Evolutionary conservation across 495 filamentous ascomycete species (phyloP), one percentile per base, ranked within the genome.

Genomic region (Penicillium mononematosum): DNA sequence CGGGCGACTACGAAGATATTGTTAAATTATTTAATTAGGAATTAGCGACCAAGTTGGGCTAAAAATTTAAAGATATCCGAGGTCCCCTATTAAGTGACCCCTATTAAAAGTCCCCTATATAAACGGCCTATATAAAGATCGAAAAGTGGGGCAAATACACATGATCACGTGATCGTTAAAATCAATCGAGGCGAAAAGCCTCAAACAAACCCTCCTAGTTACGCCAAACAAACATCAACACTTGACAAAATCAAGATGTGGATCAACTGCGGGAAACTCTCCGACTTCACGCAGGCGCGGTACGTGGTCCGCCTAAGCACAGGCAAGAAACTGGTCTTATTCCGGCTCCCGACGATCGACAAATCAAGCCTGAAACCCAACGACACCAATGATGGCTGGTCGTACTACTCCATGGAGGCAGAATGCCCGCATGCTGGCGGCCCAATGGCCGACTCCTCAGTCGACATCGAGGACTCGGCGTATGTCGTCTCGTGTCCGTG

Each of bases 401-500:
- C 69, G 3, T 80, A 80, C 58, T 82, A 77, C 61, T 74, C 78
- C 2, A 82, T 82, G 78, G 78, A 79, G 53, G 78, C 79, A 1
- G 77, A 80, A 39, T 82, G 79, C 31, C 79, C 79, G 3, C 79
- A 82, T 56, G 78, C 78, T 0, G 79, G 79, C 14, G 79, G 78
- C 0, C 78, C 78, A 0, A 80, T 82, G 78, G 64, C 72, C 42
- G 79, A 79, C 50, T 77, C 77, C 1, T 66, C 68, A 19, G 69
- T 82, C 34, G 79, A 82, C 52, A 82, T 82, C 58, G 79, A 82
- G 43, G 78, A 82, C 53, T 81, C 78, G 0, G 76, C 75, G 0
- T 82, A 82, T 53, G 66, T 82, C 48, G 78, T 71, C n/a, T 81
- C 78, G 0, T 82, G 79, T 53, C 79, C 79, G 19, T 82, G 79